Evolutionary conservation across 192 early-diverging fungal species (phyloP), one percentile per base, ranked within the genome.

Genomic region (Paraglomus occultum): DNA sequence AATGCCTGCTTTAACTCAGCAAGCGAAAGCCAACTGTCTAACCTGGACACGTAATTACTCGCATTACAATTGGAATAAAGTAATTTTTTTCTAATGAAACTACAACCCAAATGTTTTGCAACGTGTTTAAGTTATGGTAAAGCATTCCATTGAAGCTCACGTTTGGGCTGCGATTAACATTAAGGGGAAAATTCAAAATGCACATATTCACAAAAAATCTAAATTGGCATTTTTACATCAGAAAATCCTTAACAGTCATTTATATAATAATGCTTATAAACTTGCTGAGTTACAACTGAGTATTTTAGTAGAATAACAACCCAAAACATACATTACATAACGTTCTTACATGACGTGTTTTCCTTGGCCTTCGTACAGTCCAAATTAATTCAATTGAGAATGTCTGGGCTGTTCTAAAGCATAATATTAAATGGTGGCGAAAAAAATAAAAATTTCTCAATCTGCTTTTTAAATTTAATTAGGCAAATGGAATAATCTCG

Each of bases 161-260:
- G 31, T 31, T 31, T 31, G 31, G 31, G 31, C 31, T 31, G 31
- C 3, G 31, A 31, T 31, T 31, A 31, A 31, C 31, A 31, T 31
- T 31, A 31, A 31, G 31, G 31, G 31, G 31, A 31, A 31, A 31
- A 31, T 31, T 31, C n/a, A n/a, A n/a, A 11, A 11, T 55, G 8
- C 17, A 55, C 53, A 55, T 55, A 55, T 55, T 55, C 53, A 55
- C 53, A 11, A 6, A 55, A 17, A 55, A 55, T 55, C 17, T 55
- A 17, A 6, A 55, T 55, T 23, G 53, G 8, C 53, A 55, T 55
- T n/a, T n/a, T 11, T 55, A 6, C 23, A 55, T 55, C 53, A 17
- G 8, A 23, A 55, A 55, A 55, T 55, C n/a, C 17, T 55, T 8
- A 55, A 55, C 17, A 17, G 23, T 17, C 53, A 55, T 23, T 17